phyloP scores from a whole-genome alignment of 2,329 filamentous ascomycete species.

The Parastagonospora nodorum region DNA sequence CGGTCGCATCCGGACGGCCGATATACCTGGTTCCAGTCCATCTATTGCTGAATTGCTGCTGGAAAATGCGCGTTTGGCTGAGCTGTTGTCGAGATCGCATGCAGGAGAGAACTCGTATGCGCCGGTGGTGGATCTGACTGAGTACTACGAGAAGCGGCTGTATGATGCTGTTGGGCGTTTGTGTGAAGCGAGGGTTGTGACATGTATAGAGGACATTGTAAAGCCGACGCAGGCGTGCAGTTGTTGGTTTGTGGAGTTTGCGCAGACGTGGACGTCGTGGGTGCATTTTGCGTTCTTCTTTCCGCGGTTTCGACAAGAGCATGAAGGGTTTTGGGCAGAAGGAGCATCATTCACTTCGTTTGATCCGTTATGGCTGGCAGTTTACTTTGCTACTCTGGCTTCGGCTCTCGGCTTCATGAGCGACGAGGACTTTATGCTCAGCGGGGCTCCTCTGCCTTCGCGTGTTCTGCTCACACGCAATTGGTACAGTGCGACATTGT shows the following conservation, averaged over 20 bases:
- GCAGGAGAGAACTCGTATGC: not conserved
- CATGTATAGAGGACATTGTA: constrained; percentile 2
- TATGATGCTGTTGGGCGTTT: constrained; percentile 3
- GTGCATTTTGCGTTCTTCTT: constrained; percentile 18
- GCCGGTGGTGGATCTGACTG: constrained; percentile 10
- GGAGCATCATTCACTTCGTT: not conserved
- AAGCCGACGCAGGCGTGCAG: constrained; percentile 10
- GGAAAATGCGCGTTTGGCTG: constrained; percentile 14
- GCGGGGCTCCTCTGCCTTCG: constrained; percentile 1
- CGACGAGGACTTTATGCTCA: constrained; percentile 8
- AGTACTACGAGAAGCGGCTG: constrained; percentile 17
- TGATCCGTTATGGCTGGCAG: constrained; percentile 13
- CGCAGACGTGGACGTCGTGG: constrained; percentile 15
- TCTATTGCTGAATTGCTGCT: constrained; percentile 10
- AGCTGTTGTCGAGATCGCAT: constrained; percentile 5
- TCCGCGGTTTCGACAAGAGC: constrained; percentile 9
- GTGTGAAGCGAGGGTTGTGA: constrained; percentile 7
- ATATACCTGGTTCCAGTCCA: constrained; percentile 7
- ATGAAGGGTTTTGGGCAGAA: constrained; percentile 8
- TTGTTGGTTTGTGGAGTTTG: constrained; percentile 6
- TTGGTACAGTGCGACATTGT: constrained; percentile 16
- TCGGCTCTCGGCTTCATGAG: constrained; percentile 13
- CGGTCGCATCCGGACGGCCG: constrained; percentile 13
- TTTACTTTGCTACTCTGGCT: constrained; percentile 16
- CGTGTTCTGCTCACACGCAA: constrained; percentile 7